Conservation (phyloP, 1,284 basidiomycete genomes). For the Takashimella koratensis region DNA sequence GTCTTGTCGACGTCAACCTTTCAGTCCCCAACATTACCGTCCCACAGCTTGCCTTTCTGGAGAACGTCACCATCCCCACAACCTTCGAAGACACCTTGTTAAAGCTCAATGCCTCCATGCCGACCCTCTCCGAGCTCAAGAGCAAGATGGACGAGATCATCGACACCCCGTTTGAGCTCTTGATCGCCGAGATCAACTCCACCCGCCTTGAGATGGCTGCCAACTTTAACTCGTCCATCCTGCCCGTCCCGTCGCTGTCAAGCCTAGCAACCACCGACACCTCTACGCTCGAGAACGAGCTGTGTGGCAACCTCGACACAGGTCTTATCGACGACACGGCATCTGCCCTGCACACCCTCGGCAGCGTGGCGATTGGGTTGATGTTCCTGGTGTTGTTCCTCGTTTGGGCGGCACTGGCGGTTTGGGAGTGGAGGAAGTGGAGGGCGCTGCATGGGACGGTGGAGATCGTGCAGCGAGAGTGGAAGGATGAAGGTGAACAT, state of each 20-base stretch:
- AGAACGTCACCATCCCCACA: conserved; percentile 78
- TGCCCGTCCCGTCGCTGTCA: conserved; percentile 61
- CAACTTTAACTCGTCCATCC: conserved; percentile 62
- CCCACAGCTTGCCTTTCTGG: conserved; percentile 65
- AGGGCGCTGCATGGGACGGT: conserved; percentile 34
- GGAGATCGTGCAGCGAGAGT: conserved; percentile 34
- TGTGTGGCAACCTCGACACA: conserved; percentile 73
- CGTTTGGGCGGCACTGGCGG: conserved; percentile 38
- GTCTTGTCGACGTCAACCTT: conserved; percentile 60
- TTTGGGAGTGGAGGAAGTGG: conserved; percentile 49
- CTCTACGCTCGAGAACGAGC: conserved; percentile 21
- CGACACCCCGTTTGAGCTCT: conserved; percentile 74
- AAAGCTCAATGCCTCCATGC: conserved; percentile 74
- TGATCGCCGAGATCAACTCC: conserved; percentile 81
- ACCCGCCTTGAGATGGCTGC: conserved; percentile 64
- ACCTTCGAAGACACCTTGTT: conserved; percentile 68
- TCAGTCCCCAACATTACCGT: conserved; percentile 65
- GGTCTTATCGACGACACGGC: conserved; percentile 79
- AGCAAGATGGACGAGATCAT: conserved; percentile 67
- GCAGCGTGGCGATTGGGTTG: conserved; percentile 70
- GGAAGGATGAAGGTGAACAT: conserved; percentile 15
- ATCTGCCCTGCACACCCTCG: conserved; percentile 66
- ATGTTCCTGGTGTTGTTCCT: conserved; percentile 51
- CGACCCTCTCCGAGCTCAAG: conserved; percentile 72
- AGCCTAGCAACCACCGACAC: conserved; percentile 23